These are phyloP conservation scores for Wickerhamiella hasegawae DNA, from an alignment of 805 yeast species.

Conservation along the genomic window DNA sequence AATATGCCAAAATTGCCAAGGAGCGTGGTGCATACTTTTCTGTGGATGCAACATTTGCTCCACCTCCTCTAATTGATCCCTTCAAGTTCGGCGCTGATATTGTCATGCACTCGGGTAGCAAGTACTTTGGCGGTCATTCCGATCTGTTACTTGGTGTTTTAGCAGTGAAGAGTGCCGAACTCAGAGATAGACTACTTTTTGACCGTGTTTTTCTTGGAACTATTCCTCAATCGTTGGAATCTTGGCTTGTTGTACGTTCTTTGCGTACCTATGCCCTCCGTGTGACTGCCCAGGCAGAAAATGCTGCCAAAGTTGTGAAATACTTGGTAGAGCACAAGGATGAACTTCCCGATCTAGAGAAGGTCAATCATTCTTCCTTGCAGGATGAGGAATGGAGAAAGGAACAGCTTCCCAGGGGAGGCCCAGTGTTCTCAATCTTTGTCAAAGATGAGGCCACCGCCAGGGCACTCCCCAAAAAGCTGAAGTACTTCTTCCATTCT, in stretches of 20 bases:
- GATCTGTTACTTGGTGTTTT: constrained; percentile 74
- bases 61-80: constrained; percentile 76
- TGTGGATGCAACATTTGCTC: constrained; percentile 85
- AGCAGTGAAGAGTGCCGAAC: constrained; percentile 38
- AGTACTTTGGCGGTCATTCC: constrained; percentile 91
- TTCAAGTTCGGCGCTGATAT: constrained; percentile 74
- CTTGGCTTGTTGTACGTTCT: constrained; percentile 60
- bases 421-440: constrained; percentile 65
- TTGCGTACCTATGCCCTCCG: constrained; percentile 68
- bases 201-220: constrained; percentile 70
- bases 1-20: constrained; percentile 59
- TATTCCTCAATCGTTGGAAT: constrained; percentile 61
- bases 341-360: constrained; percentile 32
- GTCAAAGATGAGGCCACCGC: constrained; percentile 39
- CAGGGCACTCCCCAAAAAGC: constrained; percentile 16
- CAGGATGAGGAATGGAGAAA: constrained; percentile 56
- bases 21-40: constrained; percentile 53
- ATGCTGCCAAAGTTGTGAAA: constrained; percentile 44
- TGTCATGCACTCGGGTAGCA: constrained; percentile 86
- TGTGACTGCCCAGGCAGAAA: constrained; percentile 46
- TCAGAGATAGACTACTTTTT: constrained; percentile 29
- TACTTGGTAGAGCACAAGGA: constrained; percentile 35
- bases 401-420: constrained; percentile 41
- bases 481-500: constrained; percentile 57
- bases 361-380: constrained; percentile 56